Base-by-base conservation (phyloP, 2,329 filamentous ascomycete genomes). In the Xylariaceae sp. region DNA sequence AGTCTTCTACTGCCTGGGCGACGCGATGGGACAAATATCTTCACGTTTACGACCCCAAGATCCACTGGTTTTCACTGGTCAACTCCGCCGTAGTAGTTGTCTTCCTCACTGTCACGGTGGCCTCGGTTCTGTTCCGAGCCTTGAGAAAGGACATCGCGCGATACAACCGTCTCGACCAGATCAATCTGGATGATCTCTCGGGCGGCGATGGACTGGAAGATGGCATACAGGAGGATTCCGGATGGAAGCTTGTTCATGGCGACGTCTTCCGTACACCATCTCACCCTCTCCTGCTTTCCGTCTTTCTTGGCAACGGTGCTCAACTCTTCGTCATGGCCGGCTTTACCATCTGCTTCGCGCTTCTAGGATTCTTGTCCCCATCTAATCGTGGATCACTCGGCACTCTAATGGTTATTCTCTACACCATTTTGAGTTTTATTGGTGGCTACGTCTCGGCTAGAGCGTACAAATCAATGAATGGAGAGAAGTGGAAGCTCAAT, bases 11-110 rank as follows among this genome's bases (percentile, higher is more conserved):
- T 1, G 89, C 87, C 1, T 99, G 95, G 86, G 94, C 94, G 27
- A 99, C 94, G 11, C 83, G 94, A 57, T 99, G 94, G 94, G 94
- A 99, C 76, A 97, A 96, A 71, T 97, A 97, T 67, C 79, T 99
- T 33, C 92, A 97, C 64, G 92, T 99, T 30, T 95, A 91, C 65
- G 91, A 97, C 68, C 91, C 94, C 45, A 95, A 94, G 75, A 97
- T 99, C 61, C 94, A 99, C 70, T 99, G 94, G 94, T 96, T 97
- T 75, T 96, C 91, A 52, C 83, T 99, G 44, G 88, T 97, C 71
- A 96, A 96, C 71, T 96, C 91, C 33, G 89, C 94, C 44, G 85
- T 97, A 40, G 95, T 99, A 54, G 91, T 99, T 44, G 80, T 96
- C 43, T 94, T 97, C 70, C 77, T 97, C 38, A 85, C 92, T 33